These are phyloP conservation scores for Sugiyamaella sp. DNA, from an alignment of 1,139 yeast genomes.

Conservation along the genomic window DNA sequence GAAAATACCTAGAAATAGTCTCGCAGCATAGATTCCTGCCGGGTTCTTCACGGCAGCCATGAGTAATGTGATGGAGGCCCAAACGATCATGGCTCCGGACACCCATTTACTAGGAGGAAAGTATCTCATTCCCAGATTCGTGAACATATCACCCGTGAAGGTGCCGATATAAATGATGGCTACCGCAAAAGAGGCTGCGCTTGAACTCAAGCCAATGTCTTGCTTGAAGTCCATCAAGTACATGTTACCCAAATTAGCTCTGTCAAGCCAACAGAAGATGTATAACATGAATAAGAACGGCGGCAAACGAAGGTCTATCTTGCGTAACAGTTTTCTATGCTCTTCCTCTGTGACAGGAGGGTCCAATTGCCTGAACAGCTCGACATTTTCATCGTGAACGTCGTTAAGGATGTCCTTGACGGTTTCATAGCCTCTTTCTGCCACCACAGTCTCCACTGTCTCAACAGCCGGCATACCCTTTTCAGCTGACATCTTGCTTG, in stretches of 20 bases:
- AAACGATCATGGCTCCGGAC: slow-evolving; percentile 47
- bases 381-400: slow-evolving; percentile 24
- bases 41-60: slow-evolving; percentile 27
- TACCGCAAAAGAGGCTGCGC: slow-evolving; percentile 16
- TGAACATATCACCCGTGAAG: slow-evolving; percentile 21
- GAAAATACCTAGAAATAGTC: slow-evolving; percentile 24
- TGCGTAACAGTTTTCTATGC: slow-evolving; percentile 16
- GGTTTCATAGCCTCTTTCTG: slow-evolving; percentile 4
- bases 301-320: slow-evolving; percentile 16
- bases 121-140: slow-evolving; percentile 22
- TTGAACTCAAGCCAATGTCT: slow-evolving; percentile 12
- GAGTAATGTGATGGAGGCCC: slow-evolving; percentile 49
- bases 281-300: slow-evolving; percentile 17
- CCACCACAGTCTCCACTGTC: slow-evolving; percentile 10
- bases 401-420: slow-evolving; percentile 21
- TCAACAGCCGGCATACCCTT: slow-evolving; percentile 3
- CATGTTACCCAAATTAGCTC: slow-evolving; percentile 17
- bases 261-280: slow-evolving; percentile 18
- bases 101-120: slow-evolving; percentile 22
- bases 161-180: slow-evolving; percentile 22
- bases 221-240: slow-evolving; percentile 15
- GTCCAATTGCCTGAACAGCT: slow-evolving; percentile 17
- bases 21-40: slow-evolving; percentile 22
- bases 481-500: slow-evolving; percentile 2
- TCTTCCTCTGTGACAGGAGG: slow-evolving; percentile 23